These are phyloP conservation scores for Sungouiella thailandica DNA, from an alignment of 805 yeast species.

Conservation along the genomic window DNA sequence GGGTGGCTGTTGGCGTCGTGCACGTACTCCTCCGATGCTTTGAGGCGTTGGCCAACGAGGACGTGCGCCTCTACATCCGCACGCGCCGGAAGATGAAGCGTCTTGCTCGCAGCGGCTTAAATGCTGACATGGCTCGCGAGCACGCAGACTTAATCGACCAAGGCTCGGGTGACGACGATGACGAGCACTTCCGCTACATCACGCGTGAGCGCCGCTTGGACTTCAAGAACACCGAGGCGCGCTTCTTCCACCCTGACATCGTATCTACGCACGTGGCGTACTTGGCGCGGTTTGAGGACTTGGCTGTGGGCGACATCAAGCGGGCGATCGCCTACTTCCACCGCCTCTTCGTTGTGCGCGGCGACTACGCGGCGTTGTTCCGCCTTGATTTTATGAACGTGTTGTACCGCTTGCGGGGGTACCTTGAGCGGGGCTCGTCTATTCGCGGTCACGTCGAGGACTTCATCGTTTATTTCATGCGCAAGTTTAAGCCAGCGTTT, in stretches of 20 bases:
- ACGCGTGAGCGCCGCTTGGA: constrained; percentile 45
- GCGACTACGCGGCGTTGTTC: constrained; percentile 54
- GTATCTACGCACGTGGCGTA: constrained; percentile 63
- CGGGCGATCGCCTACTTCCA: constrained; percentile 67
- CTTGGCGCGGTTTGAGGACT: constrained; percentile 56
- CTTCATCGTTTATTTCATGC: constrained; percentile 62
- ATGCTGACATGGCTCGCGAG: constrained; percentile 14
- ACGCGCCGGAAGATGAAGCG: constrained; percentile 37
- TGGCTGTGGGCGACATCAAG: constrained; percentile 56
- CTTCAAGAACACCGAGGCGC: constrained; percentile 34
- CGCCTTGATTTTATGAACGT: constrained; percentile 72
- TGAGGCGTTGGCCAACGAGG: constrained; percentile 58
- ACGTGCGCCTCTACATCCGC: constrained; percentile 45
- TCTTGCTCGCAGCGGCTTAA: constrained; percentile 19
- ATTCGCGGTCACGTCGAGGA: constrained; percentile 59
- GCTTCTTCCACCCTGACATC: constrained; percentile 53
- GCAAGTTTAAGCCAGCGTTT: constrained; percentile 46
- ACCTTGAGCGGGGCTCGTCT: constrained; percentile 40
- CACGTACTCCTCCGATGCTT: constrained; percentile 63
- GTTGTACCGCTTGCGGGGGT: constrained; percentile 43
- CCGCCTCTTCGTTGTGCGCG: constrained; percentile 54
- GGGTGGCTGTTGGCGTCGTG: constrained; percentile 57
- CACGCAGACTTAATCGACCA: constrained; percentile 14
- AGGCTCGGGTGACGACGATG: constrained; percentile 23
- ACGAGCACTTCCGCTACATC: constrained; percentile 28